A percentile compares a stretch with the other conserved stretches of the same genome.
These are phyloP conservation scores for Astrocystis sublimbata DNA, from an alignment of 495 filamentous ascomycete genomes.

Conservation along the genomic window DNA sequence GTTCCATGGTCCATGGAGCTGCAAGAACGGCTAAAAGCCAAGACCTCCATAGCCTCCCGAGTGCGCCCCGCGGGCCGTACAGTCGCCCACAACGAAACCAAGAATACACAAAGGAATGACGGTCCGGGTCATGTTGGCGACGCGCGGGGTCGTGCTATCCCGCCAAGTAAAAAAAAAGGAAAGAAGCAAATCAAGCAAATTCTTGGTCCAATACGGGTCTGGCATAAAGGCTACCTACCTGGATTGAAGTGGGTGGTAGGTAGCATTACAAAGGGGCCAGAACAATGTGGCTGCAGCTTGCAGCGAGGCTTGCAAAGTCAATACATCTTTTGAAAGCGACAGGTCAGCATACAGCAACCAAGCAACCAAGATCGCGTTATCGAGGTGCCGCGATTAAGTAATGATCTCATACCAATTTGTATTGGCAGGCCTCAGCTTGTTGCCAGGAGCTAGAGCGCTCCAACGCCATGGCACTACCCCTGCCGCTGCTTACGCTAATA, in stretches of 20 bases:
- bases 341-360: not conserved
- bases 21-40: not conserved
- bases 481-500: slow-evolving; percentile 9
- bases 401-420: not conserved
- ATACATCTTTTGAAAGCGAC: not conserved
- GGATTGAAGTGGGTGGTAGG: not conserved
- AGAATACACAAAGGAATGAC: not conserved
- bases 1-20: not conserved
- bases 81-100: not conserved
- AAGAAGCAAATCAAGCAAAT: not conserved
- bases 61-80: not conserved
- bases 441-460: not conserved
- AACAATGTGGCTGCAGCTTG: not conserved
- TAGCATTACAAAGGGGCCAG: not conserved
- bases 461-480: not conserved
- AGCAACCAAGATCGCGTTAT: not conserved
- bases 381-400: not conserved
- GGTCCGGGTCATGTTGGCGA: not conserved
- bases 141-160: not conserved
- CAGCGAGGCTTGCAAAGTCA: slow-evolving; percentile 12
- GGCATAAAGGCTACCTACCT: not conserved
- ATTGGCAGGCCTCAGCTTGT: slow-evolving; percentile 6
- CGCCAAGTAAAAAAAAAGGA: not conserved
- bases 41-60: not conserved
- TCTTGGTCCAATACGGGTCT: not conserved